Base-by-base conservation (phyloP, 352 stramenopile genomes). In the Phytophthora meadii region DNA sequence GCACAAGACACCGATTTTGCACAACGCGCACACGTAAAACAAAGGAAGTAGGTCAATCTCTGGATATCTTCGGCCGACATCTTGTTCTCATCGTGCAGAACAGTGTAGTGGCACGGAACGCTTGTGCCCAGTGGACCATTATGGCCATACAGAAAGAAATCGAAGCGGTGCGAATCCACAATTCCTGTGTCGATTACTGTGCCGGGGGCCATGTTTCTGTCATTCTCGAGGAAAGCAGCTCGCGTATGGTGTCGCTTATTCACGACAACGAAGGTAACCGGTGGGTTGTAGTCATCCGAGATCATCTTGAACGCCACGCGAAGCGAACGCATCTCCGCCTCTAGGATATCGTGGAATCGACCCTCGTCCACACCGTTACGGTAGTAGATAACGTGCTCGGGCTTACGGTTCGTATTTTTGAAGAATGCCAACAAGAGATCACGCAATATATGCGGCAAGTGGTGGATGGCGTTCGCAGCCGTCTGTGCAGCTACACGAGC, bases 331-430 rank as follows among this genome's bases (percentile, higher is more conserved):
- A 95, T 90, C 45, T 89, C 89, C 7, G 72, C 74, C 44, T 91
- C 70, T 11, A 92, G 34, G n/a, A 95, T 89, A 57, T 88, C 82
- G 42, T 81, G 68, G 48, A 92, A 91, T 54, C 93, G 79, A 1
- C 84, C 87, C 63, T 95, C 87, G 51, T 79, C 91, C 22, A 97
- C 84, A 24, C 87, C 89, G 45, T 95, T 86, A 30, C 89, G 86
- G 65, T 94, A 95, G 63, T 93, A 97, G n/a, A 97, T 58, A 7
- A 97, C 85, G 14, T 77, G 80, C 44, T 89, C 75, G 0, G 89
- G 89, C 56, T 93, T 91, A 46, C 80, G 71, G 17, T 77, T 76
- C 8, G 84, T 95, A 27, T 75, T 67, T 11, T 81, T 54, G 59
- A 88, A 93, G 66, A 89, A 97, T 10, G 76, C 75, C 34, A 92